Evolutionary conservation across 2,329 filamentous ascomycete species (phyloP).

Genomic region (Chrysoporthe cubensis): DNA sequence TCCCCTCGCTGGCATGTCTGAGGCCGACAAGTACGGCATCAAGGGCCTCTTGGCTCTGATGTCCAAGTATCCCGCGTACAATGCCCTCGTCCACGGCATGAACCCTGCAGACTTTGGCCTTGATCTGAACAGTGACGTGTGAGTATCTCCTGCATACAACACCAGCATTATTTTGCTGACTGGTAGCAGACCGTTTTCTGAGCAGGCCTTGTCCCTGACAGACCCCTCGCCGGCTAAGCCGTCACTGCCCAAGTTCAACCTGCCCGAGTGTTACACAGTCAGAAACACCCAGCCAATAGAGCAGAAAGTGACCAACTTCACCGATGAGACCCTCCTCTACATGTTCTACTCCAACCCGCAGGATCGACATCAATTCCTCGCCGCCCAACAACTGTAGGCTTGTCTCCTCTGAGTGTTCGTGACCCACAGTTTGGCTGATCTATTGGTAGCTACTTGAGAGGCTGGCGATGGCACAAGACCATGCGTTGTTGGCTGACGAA

Average conservation of each 20-base stretch:
- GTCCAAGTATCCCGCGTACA: slow-evolving; percentile 67
- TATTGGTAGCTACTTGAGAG: slow-evolving; percentile 57
- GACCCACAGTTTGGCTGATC: not conserved
- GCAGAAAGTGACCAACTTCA: slow-evolving; percentile 68
- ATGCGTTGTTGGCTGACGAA: slow-evolving; percentile 69
- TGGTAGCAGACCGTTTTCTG: slow-evolving; percentile 54
- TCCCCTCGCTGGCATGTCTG: slow-evolving; percentile 64
- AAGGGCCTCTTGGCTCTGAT: slow-evolving; percentile 67
- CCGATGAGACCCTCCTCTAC: slow-evolving; percentile 71
- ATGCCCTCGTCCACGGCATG: slow-evolving; percentile 62
- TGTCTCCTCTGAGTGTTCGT: not conserved
- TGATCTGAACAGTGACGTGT: slow-evolving; percentile 62
- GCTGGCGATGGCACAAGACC: slow-evolving; percentile 73
- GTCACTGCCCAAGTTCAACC: slow-evolving; percentile 57
- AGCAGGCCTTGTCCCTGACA: slow-evolving; percentile 64
- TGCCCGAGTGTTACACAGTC: slow-evolving; percentile 70
- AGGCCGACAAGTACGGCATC: slow-evolving; percentile 66
- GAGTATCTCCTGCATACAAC: slow-evolving; percentile 37
- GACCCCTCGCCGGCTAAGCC: slow-evolving; percentile 63
- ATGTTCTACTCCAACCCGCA: slow-evolving; percentile 71
- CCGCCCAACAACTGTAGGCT: slow-evolving; percentile 64
- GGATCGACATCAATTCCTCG: slow-evolving; percentile 66
- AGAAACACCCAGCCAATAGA: slow-evolving; percentile 69
- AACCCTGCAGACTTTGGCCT: slow-evolving; percentile 62
- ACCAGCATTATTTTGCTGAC: slow-evolving; percentile 26